These are phyloP conservation scores for Datura wrightii DNA, from an alignment of 257 asterid genomes.

Conservation along the genomic window DNA sequence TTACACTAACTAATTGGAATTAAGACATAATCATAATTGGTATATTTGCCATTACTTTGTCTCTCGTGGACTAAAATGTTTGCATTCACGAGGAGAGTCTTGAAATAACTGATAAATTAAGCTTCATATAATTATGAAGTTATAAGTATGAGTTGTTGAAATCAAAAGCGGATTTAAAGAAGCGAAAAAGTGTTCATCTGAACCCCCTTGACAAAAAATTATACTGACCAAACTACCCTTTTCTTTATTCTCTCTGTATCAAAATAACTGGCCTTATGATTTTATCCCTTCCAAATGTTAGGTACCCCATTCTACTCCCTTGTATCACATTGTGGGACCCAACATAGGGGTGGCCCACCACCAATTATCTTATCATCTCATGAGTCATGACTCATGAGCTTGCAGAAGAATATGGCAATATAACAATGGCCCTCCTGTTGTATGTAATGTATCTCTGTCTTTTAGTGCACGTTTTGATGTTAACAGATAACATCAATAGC, in stretches of 20 bases:
- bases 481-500: conserved; percentile 54
- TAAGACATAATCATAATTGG: neutral
- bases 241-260: too few species aligned
- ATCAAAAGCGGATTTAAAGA: too few species aligned
- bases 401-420: conserved; percentile 21
- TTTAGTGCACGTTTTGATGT: conserved; percentile 46
- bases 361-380: conserved; percentile 19
- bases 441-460: conserved; percentile 31
- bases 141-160: too few species aligned
- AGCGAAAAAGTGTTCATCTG: too few species aligned
- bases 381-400: neutral
- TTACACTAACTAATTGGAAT: too few species aligned
- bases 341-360: neutral
- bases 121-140: too few species aligned
- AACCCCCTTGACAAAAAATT: too few species aligned
- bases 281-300: neutral
- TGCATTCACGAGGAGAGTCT: too few species aligned
- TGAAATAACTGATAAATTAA: too few species aligned
- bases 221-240: too few species aligned
- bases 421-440: neutral
- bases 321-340: conserved; percentile 11
- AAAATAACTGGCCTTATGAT: neutral
- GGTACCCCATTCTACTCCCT: neutral
- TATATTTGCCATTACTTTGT: neutral
- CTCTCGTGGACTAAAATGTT: neutral